phyloP scores from a whole-genome alignment of 2,329 filamentous ascomycete genomes.

The Pyrenophora graminea region DNA sequence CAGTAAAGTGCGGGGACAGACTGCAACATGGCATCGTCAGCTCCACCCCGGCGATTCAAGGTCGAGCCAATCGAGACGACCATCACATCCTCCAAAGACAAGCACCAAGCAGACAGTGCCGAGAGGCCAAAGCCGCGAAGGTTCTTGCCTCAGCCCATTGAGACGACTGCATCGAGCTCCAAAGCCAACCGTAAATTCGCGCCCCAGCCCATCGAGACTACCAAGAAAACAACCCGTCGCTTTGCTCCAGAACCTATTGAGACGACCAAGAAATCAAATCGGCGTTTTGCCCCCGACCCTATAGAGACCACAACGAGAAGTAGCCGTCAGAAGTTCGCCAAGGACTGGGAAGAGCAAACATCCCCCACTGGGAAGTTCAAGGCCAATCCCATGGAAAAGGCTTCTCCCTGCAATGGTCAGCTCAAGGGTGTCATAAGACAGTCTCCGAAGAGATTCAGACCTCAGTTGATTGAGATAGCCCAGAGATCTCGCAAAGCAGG shows the following conservation, averaged over 20 bases:
- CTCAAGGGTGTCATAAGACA: conserved; percentile 25
- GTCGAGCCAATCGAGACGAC: conserved; percentile 45
- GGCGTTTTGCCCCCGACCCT: conserved; percentile 51
- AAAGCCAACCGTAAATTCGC: conserved; percentile 56
- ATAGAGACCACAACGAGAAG: conserved; percentile 37
- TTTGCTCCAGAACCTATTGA: conserved; percentile 75
- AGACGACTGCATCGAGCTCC: conserved; percentile 45
- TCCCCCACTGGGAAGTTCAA: conserved; percentile 33
- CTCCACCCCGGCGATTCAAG: conserved; percentile 44
- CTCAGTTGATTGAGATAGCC: conserved; percentile 80
- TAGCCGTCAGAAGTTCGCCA: conserved; percentile 35
- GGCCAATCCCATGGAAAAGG: conserved; percentile 36
- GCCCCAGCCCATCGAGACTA: conserved; percentile 48
- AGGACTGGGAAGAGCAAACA: conserved; percentile 32
- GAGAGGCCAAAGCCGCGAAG: conserved; percentile 29
- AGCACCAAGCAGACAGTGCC: conserved; percentile 63
- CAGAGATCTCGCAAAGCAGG: conserved; percentile 70
- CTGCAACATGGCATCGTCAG: conserved; percentile 36
- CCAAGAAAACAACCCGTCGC: conserved; percentile 46
- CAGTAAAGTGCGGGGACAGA: conserved; percentile 2
- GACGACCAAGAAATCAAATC: conserved; percentile 62
- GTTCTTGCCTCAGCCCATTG: conserved; percentile 39
- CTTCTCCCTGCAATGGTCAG: conserved; percentile 26
- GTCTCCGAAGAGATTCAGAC: conserved; percentile 63
- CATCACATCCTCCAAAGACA: conserved; percentile 58